Percentiles rank a stretch among this genome's conserved stretches.
These are phyloP conservation scores for Croton setiger DNA, from an alignment of 441 rosid genomes.

Conservation along the genomic window DNA sequence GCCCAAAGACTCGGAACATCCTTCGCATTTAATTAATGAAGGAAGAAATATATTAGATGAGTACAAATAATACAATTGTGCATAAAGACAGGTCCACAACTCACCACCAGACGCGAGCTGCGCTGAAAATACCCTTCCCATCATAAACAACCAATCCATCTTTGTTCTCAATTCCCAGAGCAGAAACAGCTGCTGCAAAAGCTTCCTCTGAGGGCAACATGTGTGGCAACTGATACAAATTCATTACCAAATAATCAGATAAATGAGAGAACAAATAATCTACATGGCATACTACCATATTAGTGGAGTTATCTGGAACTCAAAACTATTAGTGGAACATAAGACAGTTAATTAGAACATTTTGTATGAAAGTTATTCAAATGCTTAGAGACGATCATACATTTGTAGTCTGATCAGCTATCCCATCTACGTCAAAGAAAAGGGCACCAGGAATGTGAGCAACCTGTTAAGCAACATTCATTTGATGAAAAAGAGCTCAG, in stretches of 20 bases:
- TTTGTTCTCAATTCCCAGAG: constrained; percentile 85
- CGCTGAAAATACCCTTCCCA: constrained; percentile 95
- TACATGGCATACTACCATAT: not conserved
- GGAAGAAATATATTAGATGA: not conserved
- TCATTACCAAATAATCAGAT: constrained; percentile 13
- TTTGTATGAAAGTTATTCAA: not conserved
- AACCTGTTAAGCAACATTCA: constrained; percentile 43
- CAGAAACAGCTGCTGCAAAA: constrained; percentile 91
- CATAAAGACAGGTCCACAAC: constrained; percentile 26
- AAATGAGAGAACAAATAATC: constrained; percentile 1
- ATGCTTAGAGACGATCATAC: constrained; percentile 33
- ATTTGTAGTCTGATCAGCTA: constrained; percentile 60
- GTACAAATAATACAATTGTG: not conserved
- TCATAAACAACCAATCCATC: constrained; percentile 92
- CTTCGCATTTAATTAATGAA: constrained; percentile 37
- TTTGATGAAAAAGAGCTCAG: too few species aligned
- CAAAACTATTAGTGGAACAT: not conserved
- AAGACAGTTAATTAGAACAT: not conserved
- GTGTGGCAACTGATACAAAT: constrained; percentile 72
- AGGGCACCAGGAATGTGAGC: constrained; percentile 95
- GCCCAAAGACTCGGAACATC: constrained; percentile 96
- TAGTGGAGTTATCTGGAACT: not conserved
- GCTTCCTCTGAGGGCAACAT: constrained; percentile 97
- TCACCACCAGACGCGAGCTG: constrained; percentile 99
- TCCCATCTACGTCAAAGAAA: constrained; percentile 90